Base-by-base conservation (phyloP, 495 filamentous ascomycete genomes). In the Monascus purpureus region DNA sequence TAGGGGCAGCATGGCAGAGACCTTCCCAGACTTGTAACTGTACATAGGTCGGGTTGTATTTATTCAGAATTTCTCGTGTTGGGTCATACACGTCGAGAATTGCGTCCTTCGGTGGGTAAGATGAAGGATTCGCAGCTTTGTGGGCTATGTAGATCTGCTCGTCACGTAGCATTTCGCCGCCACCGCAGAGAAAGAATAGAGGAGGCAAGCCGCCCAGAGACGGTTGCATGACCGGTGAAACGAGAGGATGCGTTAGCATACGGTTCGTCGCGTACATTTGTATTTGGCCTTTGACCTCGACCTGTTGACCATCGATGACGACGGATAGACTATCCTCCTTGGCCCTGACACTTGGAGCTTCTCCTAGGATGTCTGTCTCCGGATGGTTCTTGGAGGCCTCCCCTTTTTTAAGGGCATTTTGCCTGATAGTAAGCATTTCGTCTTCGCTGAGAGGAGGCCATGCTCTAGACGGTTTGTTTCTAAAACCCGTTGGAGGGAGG, bases 1-100 rank as follows among this genome's bases (percentile, higher is more conserved):
- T 92, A 4, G 85, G 82, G 2, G 78, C 81, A 8, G 93, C 88
- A 48, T 96, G 88, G 32, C 88, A 96, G 12, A 93, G 59, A 46
- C 93, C 75, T 18, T 95, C 88, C 83, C 88, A 95, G 5, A 96
- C 79, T 52, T 96, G 88, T n/a, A 96, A 62, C 50, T 93, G 85
- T 6, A 96, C 88, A 46, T 93, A 75, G 0, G 88, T 96, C 2
- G 83, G 80, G 20, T 70, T 68, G 46, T 79, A 90, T 24, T 70
- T 72, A 15, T 65, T 52, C 12, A 92, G 41, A 6, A 36, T 53
- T n/a, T 57, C 55, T 31, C 59, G 52, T 11, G 65, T 46, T 11
- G 77, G 69, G 2, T 74, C 76, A 25, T 70, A 49, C 25, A 85
- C 78, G 24, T 75, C 61, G 18, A 88, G 60, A 34, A 75, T 64